Evolutionary conservation across 345 rosid genomes (phyloP).

Genomic region (Acer saccharum): DNA sequence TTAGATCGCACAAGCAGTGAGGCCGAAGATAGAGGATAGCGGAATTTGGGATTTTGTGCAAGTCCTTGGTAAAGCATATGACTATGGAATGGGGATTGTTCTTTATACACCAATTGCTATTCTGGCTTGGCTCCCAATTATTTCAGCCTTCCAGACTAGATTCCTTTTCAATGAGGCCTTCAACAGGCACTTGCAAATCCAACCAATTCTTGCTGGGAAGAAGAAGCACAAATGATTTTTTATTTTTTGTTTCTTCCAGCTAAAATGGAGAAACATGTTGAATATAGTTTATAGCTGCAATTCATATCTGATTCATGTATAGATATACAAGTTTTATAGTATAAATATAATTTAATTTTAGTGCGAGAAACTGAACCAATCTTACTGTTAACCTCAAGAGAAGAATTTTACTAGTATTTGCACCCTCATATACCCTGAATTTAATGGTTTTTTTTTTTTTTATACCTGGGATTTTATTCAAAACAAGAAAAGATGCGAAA

Average conservation of each 20-base stretch:
- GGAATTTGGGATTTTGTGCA: slow-evolving; percentile 75
- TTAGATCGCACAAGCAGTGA: slow-evolving; percentile 90
- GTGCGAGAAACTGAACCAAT: too few species aligned
- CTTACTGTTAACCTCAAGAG: too few species aligned
- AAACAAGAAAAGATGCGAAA: too few species aligned
- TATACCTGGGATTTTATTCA: too few species aligned
- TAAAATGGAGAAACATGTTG: not conserved
- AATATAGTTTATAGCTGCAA: slow-evolving; percentile 6
- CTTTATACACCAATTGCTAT: slow-evolving; percentile 83
- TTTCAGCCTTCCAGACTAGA: slow-evolving; percentile 83
- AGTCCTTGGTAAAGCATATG: slow-evolving; percentile 83
- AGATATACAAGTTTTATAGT: not conserved
- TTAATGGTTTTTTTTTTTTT: too few species aligned
- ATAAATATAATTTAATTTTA: not conserved
- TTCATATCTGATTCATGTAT: not conserved
- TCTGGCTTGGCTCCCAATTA: slow-evolving; percentile 89
- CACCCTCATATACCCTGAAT: too few species aligned
- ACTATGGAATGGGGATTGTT: slow-evolving; percentile 90
- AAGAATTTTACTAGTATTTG: too few species aligned
- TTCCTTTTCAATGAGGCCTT: slow-evolving; percentile 93
- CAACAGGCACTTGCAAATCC: slow-evolving; percentile 81
- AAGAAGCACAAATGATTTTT: slow-evolving; percentile 46
- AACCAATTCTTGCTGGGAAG: slow-evolving; percentile 89
- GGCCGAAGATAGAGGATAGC: slow-evolving; percentile 71
- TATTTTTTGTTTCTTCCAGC: not conserved